Evolutionary conservation across 192 early-diverging fungal genomes (phyloP), one percentile per base, ranked within the genome.

Genomic region (Backusella morwellensis): DNA sequence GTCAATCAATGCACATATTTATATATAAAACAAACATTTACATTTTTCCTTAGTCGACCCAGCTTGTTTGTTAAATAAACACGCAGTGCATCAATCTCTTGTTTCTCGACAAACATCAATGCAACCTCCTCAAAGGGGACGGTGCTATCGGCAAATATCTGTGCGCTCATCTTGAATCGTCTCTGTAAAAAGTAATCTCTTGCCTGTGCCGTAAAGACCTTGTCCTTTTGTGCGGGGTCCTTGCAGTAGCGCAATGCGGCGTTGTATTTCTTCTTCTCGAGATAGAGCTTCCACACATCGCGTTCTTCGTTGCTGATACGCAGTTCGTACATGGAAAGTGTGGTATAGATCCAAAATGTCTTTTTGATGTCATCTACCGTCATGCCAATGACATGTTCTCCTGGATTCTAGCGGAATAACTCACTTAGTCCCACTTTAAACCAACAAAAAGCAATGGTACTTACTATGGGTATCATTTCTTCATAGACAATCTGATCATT

Each of bases 291-390:
- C 98, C 98, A 99, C 6, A 97, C 92, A 75, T 99, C 92, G 41
- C 96, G 90, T 72, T 96, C 96, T 86, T 99, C 98, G 38, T 97
- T 93, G 0, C 87, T 91, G 29, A 98, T 90, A 34, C 96, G 87
- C n/a, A 99, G 82, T 85, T 99, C 97, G 76, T 92, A 95, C 41
- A 99, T 89, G 3, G 92, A 86, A 12, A 83, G 73, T n/a, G 91
- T 92, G 6, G 97, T 97, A 50, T 90, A 94, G 34, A 98, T 85
- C 98, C 98, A 99, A 74, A 91, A 96, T 0, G 97, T 97, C 71
- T 91, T 90, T 75, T 95, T 93, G 15, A 88, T 78, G 38, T 83
- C 85, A 77, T 98, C 98, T 4, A 93, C 89, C 0, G 87, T 85
- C 78, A 98, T 84, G 0, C 87, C 91, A 42, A 91, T 81, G 7